phyloP scores from a whole-genome alignment of 2,329 filamentous ascomycete species.

The Leptodontidium sp. region DNA sequence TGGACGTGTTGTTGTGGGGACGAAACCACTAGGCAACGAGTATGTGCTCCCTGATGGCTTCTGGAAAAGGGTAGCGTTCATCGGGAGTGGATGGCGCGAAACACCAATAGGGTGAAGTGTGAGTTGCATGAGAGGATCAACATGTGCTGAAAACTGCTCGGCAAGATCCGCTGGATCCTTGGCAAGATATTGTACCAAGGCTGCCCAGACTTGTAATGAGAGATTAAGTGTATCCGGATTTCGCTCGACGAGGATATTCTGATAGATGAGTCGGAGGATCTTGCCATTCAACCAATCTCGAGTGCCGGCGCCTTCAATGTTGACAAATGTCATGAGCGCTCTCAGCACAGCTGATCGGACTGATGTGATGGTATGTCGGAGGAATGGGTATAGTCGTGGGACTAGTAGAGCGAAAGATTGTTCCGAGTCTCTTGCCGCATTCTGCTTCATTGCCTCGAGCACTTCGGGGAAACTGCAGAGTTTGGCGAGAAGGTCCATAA shows the following conservation, averaged over 20 bases:
- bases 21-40: conserved; percentile 58
- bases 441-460: conserved; percentile 90
- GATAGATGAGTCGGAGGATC: conserved; percentile 87
- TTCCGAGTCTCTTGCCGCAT: conserved; percentile 82
- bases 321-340: conserved; percentile 90
- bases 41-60: conserved; percentile 92
- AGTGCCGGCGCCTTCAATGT: conserved; percentile 79
- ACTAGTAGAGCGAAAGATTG: conserved; percentile 93
- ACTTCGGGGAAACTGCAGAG: conserved; percentile 95
- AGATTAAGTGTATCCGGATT: conserved; percentile 83
- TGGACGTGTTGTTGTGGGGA: conserved; percentile 53
- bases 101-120: conserved; percentile 93
- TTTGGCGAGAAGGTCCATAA: conserved; percentile 97
- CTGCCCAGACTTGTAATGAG: conserved; percentile 87
- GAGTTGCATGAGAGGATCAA: conserved; percentile 83
- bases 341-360: conserved; percentile 93
- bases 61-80: conserved; percentile 89
- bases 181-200: conserved; percentile 74
- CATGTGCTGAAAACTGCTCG: conserved; percentile 75
- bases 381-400: conserved; percentile 92
- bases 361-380: conserved; percentile 95
- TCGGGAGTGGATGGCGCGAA: conserved; percentile 86
- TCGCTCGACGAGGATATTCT: conserved; percentile 93
- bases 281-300: conserved; percentile 93
- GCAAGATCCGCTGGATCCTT: conserved; percentile 71